Conservation (phyloP, 805 yeast species). For the Komagataella kurtzmanii region DNA sequence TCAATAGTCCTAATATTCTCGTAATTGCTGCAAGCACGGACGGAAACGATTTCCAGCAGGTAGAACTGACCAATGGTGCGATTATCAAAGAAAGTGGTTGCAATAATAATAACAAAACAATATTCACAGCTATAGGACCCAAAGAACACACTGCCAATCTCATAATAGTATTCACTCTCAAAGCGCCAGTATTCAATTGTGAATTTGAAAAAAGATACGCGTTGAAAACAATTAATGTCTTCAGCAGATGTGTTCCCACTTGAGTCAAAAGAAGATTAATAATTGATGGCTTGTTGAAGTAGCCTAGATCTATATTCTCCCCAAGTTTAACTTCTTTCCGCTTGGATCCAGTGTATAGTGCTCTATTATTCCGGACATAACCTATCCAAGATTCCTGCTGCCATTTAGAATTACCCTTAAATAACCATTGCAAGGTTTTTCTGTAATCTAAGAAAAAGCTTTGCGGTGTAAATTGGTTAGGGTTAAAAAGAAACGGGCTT, state of each 20-base stretch:
- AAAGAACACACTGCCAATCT: constrained; percentile 43
- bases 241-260: constrained; percentile 55
- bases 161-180: constrained; percentile 42
- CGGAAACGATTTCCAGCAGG: constrained; percentile 21
- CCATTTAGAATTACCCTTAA: constrained; percentile 61
- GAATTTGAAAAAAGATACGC: constrained; percentile 77
- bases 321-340: constrained; percentile 12
- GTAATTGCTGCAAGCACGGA: constrained; percentile 25
- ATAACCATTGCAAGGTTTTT: constrained; percentile 54
- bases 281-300: constrained; percentile 64
- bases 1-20: constrained; percentile 21
- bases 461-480: constrained; percentile 34
- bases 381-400: constrained; percentile 71
- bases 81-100: constrained; percentile 21
- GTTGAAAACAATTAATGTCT: constrained; percentile 52
- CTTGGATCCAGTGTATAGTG: constrained; percentile 87
- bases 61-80: constrained; percentile 19
- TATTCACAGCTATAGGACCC: constrained; percentile 32
- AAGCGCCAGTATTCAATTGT: constrained; percentile 61
- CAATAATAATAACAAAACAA: constrained; percentile 14
- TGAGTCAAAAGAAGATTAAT: constrained; percentile 72
- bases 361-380: constrained; percentile 62
- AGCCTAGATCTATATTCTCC: constrained; percentile 29
- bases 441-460: constrained; percentile 37
- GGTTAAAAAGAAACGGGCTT: constrained; percentile 40